These are phyloP conservation scores for Erodium maritimum DNA, from an alignment of 345 rosid genomes.

Conservation along the genomic window DNA sequence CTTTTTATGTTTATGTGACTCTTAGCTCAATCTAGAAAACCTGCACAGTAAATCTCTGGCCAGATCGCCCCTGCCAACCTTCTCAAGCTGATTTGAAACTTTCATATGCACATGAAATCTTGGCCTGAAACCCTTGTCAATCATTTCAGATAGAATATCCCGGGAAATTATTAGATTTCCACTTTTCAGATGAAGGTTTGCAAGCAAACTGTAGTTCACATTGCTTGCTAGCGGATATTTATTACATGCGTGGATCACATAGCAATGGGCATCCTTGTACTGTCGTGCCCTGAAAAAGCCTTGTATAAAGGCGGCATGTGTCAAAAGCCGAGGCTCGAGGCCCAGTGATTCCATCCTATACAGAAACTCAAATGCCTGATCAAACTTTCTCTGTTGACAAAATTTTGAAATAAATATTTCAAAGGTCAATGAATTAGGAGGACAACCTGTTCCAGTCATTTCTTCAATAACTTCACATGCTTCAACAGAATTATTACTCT, in stretches of 20 bases:
- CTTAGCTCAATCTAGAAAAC: constrained; percentile 10
- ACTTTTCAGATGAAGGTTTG: constrained; percentile 25
- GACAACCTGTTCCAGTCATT: constrained; percentile 27
- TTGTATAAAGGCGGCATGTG: constrained; percentile 38
- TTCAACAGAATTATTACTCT: constrained; percentile 15
- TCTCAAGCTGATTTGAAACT: constrained; percentile 22
- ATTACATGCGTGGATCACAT: constrained; percentile 18
- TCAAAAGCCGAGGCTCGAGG: constrained; percentile 31
- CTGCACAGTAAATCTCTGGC: constrained; percentile 14
- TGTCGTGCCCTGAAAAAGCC: constrained; percentile 17
- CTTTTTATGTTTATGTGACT: neutral
- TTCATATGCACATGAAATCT: constrained; percentile 16
- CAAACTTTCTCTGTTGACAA: constrained; percentile 18
- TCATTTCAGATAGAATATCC: constrained; percentile 38
- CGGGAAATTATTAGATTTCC: constrained; percentile 22
- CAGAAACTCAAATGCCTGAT: constrained; percentile 23
- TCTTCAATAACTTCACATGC: constrained; percentile 21
- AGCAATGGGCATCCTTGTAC: constrained; percentile 27
- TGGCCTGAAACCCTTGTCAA: constrained; percentile 41
- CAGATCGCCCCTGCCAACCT: constrained; percentile 19
- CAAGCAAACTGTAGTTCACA: constrained; percentile 30
- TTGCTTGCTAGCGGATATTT: constrained; percentile 16
- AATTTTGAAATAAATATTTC: constrained; percentile 28
- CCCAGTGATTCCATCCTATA: constrained; percentile 26
- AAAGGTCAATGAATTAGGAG: constrained; percentile 40